phyloP scores from a whole-genome alignment of 2,329 filamentous ascomycete species.

The Tolypocladium album region DNA sequence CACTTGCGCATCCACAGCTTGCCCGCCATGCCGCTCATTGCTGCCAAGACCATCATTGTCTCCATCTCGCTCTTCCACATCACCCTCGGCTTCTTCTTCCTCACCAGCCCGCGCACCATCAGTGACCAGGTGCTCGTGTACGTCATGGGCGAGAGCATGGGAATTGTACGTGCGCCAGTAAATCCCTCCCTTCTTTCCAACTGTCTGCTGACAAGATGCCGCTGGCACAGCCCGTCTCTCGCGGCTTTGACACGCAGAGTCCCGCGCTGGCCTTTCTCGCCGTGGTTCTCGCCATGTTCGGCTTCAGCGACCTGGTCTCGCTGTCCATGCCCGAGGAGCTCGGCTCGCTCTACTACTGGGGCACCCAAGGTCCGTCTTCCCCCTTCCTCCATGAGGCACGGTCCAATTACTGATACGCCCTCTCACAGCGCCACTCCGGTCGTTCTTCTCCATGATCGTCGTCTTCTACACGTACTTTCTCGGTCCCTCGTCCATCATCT shows the following conservation, averaged over 20 bases:
- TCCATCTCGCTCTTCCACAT: conserved; percentile 76
- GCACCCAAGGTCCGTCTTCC: conserved; percentile 46
- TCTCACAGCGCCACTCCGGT: conserved; percentile 47
- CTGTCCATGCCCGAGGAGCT: conserved; percentile 60
- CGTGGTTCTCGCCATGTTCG: conserved; percentile 51
- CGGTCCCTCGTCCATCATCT: conserved; percentile 38
- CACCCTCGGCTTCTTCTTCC: conserved; percentile 73
- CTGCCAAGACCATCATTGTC: conserved; percentile 69
- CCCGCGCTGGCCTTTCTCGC: conserved; percentile 67
- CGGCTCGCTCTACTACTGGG: conserved; percentile 52
- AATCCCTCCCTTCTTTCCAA: not conserved
- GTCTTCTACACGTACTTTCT: conserved; percentile 57
- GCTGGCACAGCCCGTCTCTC: conserved; percentile 44
- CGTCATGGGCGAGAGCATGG: conserved; percentile 73
- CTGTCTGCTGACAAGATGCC: not conserved
- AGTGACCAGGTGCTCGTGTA: conserved; percentile 73
- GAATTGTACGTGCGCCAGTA: conserved; percentile 44
- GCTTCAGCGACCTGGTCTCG: conserved; percentile 53
- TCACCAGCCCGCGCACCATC: conserved; percentile 60
- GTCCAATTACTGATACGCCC: conserved; percentile 1
- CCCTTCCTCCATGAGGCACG: not conserved
- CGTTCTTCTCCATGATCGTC: conserved; percentile 49
- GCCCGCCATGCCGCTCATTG: conserved; percentile 65
- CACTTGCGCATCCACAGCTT: not conserved
- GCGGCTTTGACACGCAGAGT: conserved; percentile 56